These are phyloP conservation scores for Epichloe coenophiala DNA, from an alignment of 2,329 filamentous ascomycete genomes.

Conservation along the genomic window DNA sequence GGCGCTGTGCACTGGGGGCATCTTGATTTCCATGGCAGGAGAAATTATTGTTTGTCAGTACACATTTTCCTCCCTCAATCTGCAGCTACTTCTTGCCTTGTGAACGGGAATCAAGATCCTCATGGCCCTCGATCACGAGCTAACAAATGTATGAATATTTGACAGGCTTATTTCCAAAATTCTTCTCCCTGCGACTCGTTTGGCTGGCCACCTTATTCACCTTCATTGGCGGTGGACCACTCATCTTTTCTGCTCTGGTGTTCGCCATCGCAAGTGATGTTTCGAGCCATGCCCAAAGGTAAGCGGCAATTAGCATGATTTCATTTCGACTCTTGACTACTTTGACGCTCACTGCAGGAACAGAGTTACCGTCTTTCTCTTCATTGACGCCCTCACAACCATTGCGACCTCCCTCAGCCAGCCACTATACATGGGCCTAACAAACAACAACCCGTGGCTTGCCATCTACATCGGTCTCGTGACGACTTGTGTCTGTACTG, in stretches of 20 bases:
- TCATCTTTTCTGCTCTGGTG: slow-evolving; percentile 2
- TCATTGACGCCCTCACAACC: neutral
- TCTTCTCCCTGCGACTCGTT: slow-evolving; percentile 1
- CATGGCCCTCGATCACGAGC: neutral
- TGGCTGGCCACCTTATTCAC: slow-evolving; percentile 1
- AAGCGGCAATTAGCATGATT: neutral
- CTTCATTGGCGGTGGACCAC: slow-evolving; percentile 1
- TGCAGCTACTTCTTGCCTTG: neutral
- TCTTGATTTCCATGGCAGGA: slow-evolving; percentile 1
- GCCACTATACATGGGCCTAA: neutral
- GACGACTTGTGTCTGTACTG: neutral
- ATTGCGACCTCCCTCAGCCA: neutral
- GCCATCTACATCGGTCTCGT: slow-evolving; percentile 3
- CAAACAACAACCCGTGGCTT: neutral
- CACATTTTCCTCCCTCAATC: neutral
- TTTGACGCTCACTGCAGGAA: neutral
- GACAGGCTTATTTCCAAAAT: slow-evolving; percentile 1
- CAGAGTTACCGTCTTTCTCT: neutral
- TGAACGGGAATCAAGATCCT: neutral
- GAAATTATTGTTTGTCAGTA: slow-evolving; percentile 3
- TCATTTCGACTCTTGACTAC: too few relatives aligned
- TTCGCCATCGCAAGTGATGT: slow-evolving; percentile 4
- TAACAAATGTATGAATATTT: neutral
- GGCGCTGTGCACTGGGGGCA: slow-evolving; percentile 1
- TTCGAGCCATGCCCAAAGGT: slow-evolving; percentile 1